Conservation (phyloP, 192 early-diverging fungal species). For the Mortierella claussenii region DNA sequence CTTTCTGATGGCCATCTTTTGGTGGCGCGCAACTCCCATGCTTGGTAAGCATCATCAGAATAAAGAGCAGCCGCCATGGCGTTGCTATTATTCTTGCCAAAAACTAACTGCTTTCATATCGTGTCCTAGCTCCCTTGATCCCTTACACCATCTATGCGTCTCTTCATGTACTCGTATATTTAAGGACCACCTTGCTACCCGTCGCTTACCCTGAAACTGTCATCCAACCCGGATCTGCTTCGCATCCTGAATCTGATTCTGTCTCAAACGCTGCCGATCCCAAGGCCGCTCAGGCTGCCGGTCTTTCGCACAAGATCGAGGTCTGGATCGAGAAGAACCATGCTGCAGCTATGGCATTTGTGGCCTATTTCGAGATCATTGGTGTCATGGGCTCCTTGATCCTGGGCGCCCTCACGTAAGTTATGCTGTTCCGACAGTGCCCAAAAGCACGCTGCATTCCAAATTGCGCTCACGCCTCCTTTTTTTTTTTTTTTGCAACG, state of each 20-base stretch:
- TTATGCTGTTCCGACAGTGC: neutral
- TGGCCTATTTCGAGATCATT: slow-evolving; percentile 76
- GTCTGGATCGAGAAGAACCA: slow-evolving; percentile 70
- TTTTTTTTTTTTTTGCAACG: slow-evolving; percentile 46
- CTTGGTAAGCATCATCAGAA: slow-evolving; percentile 56
- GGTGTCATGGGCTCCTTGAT: slow-evolving; percentile 72
- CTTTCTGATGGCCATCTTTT: slow-evolving; percentile 73
- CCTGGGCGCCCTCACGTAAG: slow-evolving; percentile 62
- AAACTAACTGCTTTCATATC: neutral
- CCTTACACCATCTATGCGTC: slow-evolving; percentile 80
- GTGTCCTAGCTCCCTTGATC: slow-evolving; percentile 71
- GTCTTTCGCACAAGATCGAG: slow-evolving; percentile 61
- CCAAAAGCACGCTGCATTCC: too few species aligned
- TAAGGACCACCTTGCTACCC: slow-evolving; percentile 74
- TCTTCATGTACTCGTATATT: slow-evolving; percentile 79
- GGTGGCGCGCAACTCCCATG: slow-evolving; percentile 76
- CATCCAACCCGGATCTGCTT: too few species aligned
- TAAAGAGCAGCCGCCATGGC: neutral
- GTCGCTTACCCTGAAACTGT: slow-evolving; percentile 63
- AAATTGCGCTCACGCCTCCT: too few species aligned
- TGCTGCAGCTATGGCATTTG: slow-evolving; percentile 66
- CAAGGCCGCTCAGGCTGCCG: slow-evolving; percentile 43
- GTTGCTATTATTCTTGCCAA: neutral
- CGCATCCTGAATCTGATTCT: too few species aligned
- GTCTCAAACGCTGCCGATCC: too few species aligned